phyloP scores from a whole-genome alignment of 1,284 basidiomycete genomes.

The Vanrija sp. region DNA sequence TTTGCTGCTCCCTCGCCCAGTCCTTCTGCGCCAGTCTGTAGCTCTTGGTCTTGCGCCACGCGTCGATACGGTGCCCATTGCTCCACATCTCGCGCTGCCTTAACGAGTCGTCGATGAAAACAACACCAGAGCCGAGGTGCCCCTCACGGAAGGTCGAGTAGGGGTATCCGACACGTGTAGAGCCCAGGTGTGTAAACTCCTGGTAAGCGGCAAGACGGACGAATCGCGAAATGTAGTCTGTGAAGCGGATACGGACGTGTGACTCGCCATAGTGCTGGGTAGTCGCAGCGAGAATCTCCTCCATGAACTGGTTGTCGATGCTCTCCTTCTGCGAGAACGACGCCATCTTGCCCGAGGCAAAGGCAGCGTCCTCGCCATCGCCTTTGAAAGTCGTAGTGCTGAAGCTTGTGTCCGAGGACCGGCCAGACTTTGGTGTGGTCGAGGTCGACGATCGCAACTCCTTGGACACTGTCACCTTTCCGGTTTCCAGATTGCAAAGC shows the following conservation, averaged over 20 bases:
- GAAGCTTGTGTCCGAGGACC: conserved; percentile 28
- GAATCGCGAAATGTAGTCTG: conserved; percentile 71
- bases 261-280: conserved; percentile 71
- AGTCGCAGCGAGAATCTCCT: conserved; percentile 76
- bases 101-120: conserved; percentile 62
- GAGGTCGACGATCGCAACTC: conserved; percentile 19
- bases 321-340: conserved; percentile 58
- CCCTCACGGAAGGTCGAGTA: conserved; percentile 42
- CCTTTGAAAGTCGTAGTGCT: conserved; percentile 3
- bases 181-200: conserved; percentile 66
- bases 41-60: conserved; percentile 66
- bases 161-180: conserved; percentile 63
- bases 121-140: conserved; percentile 63
- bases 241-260: conserved; percentile 70
- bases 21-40: conserved; percentile 64
- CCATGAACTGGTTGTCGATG: conserved; percentile 79
- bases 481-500: conserved; percentile 80
- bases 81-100: conserved; percentile 60
- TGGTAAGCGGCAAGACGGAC: conserved; percentile 70
- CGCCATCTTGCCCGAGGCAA: conserved; percentile 15
- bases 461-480: conserved; percentile 77
- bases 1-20: conserved; percentile 53
- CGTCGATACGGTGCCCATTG: conserved; percentile 73
- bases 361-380: conserved; percentile 12
- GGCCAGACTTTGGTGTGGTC: background rate